Evolutionary conservation across 805 yeast species (phyloP), one percentile per base, ranked within the genome.

Genomic region (Kluyveromyces wickerhamii): DNA sequence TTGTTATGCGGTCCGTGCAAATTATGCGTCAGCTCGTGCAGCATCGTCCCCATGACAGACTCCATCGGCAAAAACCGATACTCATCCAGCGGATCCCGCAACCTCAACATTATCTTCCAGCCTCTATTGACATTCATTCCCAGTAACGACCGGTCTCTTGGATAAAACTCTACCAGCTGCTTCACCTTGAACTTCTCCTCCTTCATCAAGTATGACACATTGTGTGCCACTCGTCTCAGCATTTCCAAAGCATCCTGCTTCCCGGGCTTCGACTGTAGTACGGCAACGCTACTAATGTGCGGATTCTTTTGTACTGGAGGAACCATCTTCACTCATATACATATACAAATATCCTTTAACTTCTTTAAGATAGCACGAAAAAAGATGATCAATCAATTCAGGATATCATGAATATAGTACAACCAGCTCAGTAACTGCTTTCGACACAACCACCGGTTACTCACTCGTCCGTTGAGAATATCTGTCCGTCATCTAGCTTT

Each of bases 1-100:
- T 61, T 70, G 60, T 89, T 80, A 52, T 89, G 97, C 0, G 94
- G 82, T 0, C 96, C 95, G 48, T 63, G 63, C 14, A 66, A 52
- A 53, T 86, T 88, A 54, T 89, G 97, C 2, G 85, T 72, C 27
- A 89, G 64, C 54, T 89, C 97, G 57, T 89, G 97, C 4, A 89
- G 62, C 76, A 87, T 72, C 0, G 95, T 86, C 1, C 87, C 95
- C 17, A 88, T 51, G 2, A 88, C 59, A 33, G 76, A 77, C 3
- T 75, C 67, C 57, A 78, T 60, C 1, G 87, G 79, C 13, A 77
- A 52, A 52, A 88, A 87, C 37, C 51, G 47, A 21, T 47, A 46
- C 17, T 66, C 67, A 45, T 80, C 72, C 14, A 61, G 54, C 5
- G 76, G 72, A 20, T 71, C 69, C 37, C 97, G 64, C 22, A 89